Conservation (phyloP, 2,329 filamentous ascomycete genomes). For the Hypocrella siamensis region DNA sequence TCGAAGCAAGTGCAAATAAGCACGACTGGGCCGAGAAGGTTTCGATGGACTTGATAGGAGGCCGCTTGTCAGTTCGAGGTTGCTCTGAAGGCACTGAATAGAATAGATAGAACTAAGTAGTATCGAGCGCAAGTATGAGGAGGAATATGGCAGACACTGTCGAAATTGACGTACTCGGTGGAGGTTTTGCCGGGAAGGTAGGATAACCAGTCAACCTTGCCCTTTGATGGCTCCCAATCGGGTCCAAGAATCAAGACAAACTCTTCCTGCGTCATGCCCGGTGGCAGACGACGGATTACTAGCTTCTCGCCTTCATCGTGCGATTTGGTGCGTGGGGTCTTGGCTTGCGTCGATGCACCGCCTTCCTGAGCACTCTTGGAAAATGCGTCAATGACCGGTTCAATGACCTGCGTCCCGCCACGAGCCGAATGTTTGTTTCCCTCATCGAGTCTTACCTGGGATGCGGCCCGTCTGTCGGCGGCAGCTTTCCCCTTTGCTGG, state of each 20-base stretch:
- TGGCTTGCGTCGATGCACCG: constrained; percentile 10
- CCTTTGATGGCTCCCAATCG: constrained; percentile 67
- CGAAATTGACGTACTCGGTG: constrained; percentile 48
- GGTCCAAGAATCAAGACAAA: constrained; percentile 57
- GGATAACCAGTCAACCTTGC: constrained; percentile 71
- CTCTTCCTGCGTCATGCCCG: constrained; percentile 67
- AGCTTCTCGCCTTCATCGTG: constrained; percentile 56
- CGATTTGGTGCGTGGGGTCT: constrained; percentile 14
- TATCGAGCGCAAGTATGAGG: too few species aligned
- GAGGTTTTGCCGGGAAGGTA: constrained; percentile 58
- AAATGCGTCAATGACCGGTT: neutral
- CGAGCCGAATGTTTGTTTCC: too few species aligned
- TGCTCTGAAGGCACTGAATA: too few species aligned
- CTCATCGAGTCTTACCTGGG: constrained; percentile 12
- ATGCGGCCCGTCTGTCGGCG: constrained; percentile 12
- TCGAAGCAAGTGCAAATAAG: constrained; percentile 68
- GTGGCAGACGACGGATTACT: constrained; percentile 69
- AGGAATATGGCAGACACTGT: too few species aligned
- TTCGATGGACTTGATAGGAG: constrained; percentile 65
- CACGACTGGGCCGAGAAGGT: constrained; percentile 63
- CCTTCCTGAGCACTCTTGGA: constrained; percentile 9
- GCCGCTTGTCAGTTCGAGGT: too few species aligned
- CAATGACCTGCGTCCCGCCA: too few species aligned
- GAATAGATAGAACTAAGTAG: too few species aligned
- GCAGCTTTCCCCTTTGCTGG: constrained; percentile 10